Evolutionary conservation across 1,284 basidiomycete genomes (phyloP).

Genomic region (Naganishia sp.): DNA sequence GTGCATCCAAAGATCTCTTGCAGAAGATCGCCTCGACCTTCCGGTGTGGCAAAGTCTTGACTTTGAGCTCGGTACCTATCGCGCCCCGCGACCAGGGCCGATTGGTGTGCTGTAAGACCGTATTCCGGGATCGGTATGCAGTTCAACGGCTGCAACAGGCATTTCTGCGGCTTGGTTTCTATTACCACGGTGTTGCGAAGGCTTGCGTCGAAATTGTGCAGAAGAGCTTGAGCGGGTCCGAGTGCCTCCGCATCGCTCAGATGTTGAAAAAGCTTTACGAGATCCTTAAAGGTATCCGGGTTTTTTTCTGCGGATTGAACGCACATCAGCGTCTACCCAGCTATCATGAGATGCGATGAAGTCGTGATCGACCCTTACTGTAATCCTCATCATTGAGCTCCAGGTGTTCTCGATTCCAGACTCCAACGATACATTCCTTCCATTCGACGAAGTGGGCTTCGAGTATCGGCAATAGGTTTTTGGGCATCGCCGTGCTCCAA

Average conservation of each 20-base stretch:
- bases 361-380: not conserved
- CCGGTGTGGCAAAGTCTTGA: too few species aligned
- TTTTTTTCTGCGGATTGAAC: not conserved
- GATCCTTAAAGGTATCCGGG: conserved; percentile 45
- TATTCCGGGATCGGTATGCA: conserved; percentile 49
- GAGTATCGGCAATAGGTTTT: not conserved
- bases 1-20: not conserved
- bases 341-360: too few species aligned
- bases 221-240: not conserved
- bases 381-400: not conserved
- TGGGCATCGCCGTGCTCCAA: not conserved
- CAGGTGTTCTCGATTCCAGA: not conserved
- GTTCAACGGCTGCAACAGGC: conserved; percentile 49
- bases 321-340: too few species aligned
- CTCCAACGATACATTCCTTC: not conserved
- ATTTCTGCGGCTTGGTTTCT: conserved; percentile 50
- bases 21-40: not conserved
- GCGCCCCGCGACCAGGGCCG: not conserved
- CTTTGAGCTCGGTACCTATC: not conserved
- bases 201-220: not conserved
- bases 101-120: conserved; percentile 11
- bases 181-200: conserved; percentile 41
- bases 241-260: conserved; percentile 19
- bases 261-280: conserved; percentile 43
- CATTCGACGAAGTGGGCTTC: not conserved